Conservation (phyloP, 805 yeast genomes). For the Barnettozyma siamensis region DNA sequence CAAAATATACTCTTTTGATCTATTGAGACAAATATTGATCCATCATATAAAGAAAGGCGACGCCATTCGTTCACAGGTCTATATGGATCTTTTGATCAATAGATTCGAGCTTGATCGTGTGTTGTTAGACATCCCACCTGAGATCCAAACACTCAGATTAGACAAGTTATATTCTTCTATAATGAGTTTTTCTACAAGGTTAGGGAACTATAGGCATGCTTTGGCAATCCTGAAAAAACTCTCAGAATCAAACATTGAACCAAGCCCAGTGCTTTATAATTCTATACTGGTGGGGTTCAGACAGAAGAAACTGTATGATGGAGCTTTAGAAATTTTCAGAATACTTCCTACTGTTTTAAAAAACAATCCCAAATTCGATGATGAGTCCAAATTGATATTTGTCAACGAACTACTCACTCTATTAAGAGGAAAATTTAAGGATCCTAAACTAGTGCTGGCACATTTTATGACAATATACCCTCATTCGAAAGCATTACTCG, state of each 20-base stretch:
- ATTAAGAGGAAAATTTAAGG: conserved; percentile 15
- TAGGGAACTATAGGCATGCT: conserved; percentile 13
- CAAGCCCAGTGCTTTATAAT: conserved; percentile 15
- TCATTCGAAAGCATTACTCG: conserved; percentile 6
- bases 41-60: conserved; percentile 7
- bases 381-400: conserved; percentile 3
- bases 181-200: conserved; percentile 12
- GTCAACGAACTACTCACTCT: conserved; percentile 16
- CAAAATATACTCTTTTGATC: conserved; percentile 9
- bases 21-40: conserved; percentile 12
- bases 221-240: conserved; percentile 13
- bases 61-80: conserved; percentile 1
- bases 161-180: conserved; percentile 15
- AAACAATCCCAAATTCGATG: not conserved
- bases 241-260: conserved; percentile 8
- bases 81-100: conserved; percentile 11
- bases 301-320: conserved; percentile 16
- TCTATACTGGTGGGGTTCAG: conserved; percentile 16
- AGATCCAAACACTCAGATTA: not conserved
- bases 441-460: conserved; percentile 18
- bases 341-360: conserved; percentile 14
- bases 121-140: not conserved
- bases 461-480: conserved; percentile 20
- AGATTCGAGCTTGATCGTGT: conserved; percentile 4
- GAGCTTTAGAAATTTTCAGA: conserved; percentile 13